These are phyloP conservation scores for Plenodomus lindquistii DNA, from an alignment of 2,329 filamentous ascomycete genomes.

Conservation along the genomic window DNA sequence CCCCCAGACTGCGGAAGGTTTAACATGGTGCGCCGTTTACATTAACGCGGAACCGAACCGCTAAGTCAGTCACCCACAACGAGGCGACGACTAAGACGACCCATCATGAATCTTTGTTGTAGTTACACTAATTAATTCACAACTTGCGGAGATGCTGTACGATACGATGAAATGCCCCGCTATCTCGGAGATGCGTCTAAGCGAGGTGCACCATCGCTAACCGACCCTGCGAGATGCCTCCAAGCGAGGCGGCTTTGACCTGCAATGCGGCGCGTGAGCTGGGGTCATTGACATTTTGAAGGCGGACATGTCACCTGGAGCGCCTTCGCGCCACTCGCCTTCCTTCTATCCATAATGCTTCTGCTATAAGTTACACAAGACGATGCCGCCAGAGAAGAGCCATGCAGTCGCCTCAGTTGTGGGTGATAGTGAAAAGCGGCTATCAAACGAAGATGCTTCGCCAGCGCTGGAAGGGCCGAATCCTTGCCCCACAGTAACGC, in stretches of 20 bases:
- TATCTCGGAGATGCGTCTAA: no score
- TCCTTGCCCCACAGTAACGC: neutral
- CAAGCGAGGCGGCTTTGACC: no score
- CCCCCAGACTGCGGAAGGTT: no score
- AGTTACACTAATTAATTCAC: no score
- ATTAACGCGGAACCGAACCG: no score
- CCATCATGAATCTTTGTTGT: no score
- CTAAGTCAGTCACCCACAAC: no score
- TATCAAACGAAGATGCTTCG: neutral
- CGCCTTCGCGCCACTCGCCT: slow-evolving; percentile 5
- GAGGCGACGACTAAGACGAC: no score
- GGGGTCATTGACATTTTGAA: neutral
- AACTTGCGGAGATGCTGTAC: no score
- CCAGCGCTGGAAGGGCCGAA: slow-evolving; percentile 1
- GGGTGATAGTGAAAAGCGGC: neutral
- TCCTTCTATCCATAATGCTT: slow-evolving; percentile 10
- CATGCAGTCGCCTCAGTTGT: slow-evolving; percentile 1
- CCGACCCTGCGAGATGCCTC: neutral
- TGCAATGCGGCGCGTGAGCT: neutral
- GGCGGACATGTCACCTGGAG: neutral
- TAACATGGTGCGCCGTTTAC: no score
- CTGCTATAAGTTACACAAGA: slow-evolving; percentile 2
- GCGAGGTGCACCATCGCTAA: neutral
- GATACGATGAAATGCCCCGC: no score
- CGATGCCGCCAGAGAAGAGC: slow-evolving; percentile 17